phyloP scores from a whole-genome alignment of 305 asterid species.

The Fraxinus sp. region DNA sequence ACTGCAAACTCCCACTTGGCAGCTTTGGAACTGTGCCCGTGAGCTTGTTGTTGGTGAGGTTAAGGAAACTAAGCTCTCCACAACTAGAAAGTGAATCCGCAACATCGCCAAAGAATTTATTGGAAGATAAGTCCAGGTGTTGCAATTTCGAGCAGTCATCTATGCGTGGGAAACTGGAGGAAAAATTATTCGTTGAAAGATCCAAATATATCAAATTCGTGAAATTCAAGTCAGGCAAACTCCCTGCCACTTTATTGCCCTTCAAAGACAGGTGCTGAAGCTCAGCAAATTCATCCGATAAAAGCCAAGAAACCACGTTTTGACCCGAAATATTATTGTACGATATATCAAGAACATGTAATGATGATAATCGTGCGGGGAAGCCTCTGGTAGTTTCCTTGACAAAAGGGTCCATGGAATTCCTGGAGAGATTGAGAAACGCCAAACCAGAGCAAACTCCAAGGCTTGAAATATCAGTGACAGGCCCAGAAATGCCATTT shows the following conservation, averaged over 20 bases:
- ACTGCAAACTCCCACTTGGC: slow-evolving; percentile 52
- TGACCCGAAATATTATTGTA: slow-evolving; percentile 68
- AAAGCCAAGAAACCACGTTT: slow-evolving; percentile 50
- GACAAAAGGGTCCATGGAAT: slow-evolving; percentile 49
- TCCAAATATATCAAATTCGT: slow-evolving; percentile 40
- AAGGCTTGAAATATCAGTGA: slow-evolving; percentile 50
- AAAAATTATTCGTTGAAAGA: not conserved
- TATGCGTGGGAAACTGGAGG: not conserved
- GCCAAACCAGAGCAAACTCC: slow-evolving; percentile 54
- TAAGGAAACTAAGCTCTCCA: slow-evolving; percentile 54
- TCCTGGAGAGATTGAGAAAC: slow-evolving; percentile 57
- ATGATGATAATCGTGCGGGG: slow-evolving; percentile 21
- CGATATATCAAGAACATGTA: slow-evolving; percentile 71
- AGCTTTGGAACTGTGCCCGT: slow-evolving; percentile 54
- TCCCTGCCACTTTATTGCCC: slow-evolving; percentile 57
- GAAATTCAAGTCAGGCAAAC: slow-evolving; percentile 40
- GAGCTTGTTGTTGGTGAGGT: slow-evolving; percentile 69
- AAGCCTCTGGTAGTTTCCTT: slow-evolving; percentile 24
- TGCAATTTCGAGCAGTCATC: slow-evolving; percentile 51
- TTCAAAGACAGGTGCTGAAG: slow-evolving; percentile 56
- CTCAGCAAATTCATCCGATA: slow-evolving; percentile 48
- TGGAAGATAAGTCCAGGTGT: slow-evolving; percentile 78
- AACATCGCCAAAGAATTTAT: slow-evolving; percentile 58
- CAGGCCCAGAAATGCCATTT: slow-evolving; percentile 67
- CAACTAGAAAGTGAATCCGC: slow-evolving; percentile 56